Evolutionary conservation across 2,329 filamentous ascomycete genomes (phyloP).

Genomic region (Diatrype stigma): DNA sequence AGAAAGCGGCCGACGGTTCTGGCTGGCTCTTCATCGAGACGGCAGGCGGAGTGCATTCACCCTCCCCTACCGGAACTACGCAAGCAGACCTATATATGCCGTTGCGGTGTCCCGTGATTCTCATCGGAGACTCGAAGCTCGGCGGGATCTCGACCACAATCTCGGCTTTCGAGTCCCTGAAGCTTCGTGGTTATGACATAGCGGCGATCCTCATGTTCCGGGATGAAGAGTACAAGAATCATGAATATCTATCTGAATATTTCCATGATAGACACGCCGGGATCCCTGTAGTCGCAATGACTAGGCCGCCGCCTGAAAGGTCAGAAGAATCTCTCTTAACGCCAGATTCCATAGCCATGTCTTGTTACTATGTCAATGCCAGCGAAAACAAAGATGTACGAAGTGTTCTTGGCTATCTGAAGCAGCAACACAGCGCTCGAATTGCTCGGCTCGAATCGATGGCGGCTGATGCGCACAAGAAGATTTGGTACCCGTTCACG

Average conservation of each 20-base stretch:
- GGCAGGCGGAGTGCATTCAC: conserved; percentile 77
- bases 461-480: conserved; percentile 62
- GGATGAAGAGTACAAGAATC: conserved; percentile 62
- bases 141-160: conserved; percentile 80
- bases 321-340: conserved; percentile 33
- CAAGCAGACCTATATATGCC: conserved; percentile 77
- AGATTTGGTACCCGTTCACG: conserved; percentile 85
- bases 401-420: conserved; percentile 47
- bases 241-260: conserved; percentile 60
- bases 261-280: conserved; percentile 65
- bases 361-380: conserved; percentile 56
- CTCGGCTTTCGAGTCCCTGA: conserved; percentile 73
- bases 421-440: conserved; percentile 49
- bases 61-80: conserved; percentile 68
- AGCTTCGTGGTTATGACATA: conserved; percentile 74
- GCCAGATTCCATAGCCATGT: conserved; percentile 54
- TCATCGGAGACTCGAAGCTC: conserved; percentile 70
- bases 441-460: conserved; percentile 58
- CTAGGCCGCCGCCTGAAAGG: conserved; percentile 57
- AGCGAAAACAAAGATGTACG: conserved; percentile 35
- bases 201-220: conserved; percentile 66
- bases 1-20: conserved; percentile 36
- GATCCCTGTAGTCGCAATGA: conserved; percentile 54
- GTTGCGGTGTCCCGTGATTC: conserved; percentile 66
- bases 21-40: conserved; percentile 74